These are phyloP conservation scores for Penicillium arizonense DNA, from an alignment of 495 filamentous ascomycete species.

Conservation along the genomic window DNA sequence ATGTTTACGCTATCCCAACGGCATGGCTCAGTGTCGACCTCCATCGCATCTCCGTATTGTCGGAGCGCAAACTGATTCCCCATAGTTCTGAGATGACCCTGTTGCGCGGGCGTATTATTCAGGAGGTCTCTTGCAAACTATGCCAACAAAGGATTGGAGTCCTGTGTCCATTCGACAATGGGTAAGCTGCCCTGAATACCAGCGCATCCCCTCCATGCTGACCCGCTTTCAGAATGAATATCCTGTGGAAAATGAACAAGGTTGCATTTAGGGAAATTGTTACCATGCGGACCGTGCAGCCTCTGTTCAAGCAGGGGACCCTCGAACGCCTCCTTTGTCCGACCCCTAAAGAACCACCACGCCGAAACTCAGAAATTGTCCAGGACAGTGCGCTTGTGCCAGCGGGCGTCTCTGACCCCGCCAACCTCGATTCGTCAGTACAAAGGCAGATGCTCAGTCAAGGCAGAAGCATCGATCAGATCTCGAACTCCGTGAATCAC, in stretches of 20 bases:
- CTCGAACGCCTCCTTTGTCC: conserved; percentile 32
- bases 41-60: conserved; percentile 40
- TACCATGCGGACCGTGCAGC: conserved; percentile 44
- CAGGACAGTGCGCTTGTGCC: conserved; percentile 32
- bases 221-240: conserved; percentile 30
- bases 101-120: conserved; percentile 41
- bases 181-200: conserved; percentile 28
- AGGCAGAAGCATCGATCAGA: conserved; percentile 42
- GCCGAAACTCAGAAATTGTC: conserved; percentile 16
- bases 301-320: conserved; percentile 35
- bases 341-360: conserved; percentile 21
- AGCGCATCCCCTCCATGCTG: not conserved
- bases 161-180: conserved; percentile 37
- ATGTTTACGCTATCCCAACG: conserved; percentile 39
- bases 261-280: conserved; percentile 46
- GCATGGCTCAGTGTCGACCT: conserved; percentile 47
- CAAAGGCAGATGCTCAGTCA: conserved; percentile 44
- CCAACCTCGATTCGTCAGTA: conserved; percentile 20
- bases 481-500: conserved; percentile 44
- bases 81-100: conserved; percentile 39
- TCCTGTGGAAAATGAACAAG: conserved; percentile 47
- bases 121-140: conserved; percentile 44
- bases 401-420: conserved; percentile 17
- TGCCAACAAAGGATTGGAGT: conserved; percentile 45
- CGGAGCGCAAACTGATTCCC: conserved; percentile 42